Evolutionary conservation across 305 asterid species (phyloP).

Genomic region (Solanum chacoense): DNA sequence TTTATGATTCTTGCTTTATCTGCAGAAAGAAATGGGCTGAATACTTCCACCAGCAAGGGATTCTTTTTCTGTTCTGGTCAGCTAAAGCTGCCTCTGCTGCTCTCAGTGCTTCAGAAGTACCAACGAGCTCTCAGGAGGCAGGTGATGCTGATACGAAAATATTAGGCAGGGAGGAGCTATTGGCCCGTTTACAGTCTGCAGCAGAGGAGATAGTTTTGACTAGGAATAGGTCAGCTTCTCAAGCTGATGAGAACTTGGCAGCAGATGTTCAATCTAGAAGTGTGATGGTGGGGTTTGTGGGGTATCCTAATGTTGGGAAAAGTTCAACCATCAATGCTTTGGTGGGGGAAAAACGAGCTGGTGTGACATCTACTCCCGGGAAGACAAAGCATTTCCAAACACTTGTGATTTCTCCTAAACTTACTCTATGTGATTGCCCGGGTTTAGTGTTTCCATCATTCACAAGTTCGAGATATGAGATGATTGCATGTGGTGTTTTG

Average conservation of each 20-base stretch:
- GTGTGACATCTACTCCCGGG: slow-evolving; percentile 97
- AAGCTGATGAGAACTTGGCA: slow-evolving; percentile 12
- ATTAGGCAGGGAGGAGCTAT: slow-evolving; percentile 69
- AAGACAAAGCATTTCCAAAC: slow-evolving; percentile 98
- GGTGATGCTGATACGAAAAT: slow-evolving; percentile 45
- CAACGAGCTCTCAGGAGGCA: slow-evolving; percentile 24
- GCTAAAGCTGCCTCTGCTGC: slow-evolving; percentile 87
- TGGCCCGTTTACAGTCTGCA: slow-evolving; percentile 67
- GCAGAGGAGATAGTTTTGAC: slow-evolving; percentile 73
- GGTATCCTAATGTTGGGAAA: slow-evolving; percentile 96
- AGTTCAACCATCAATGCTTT: slow-evolving; percentile 95
- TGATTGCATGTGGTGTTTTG: slow-evolving; percentile 95
- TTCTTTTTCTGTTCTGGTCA: slow-evolving; percentile 95
- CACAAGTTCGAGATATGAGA: slow-evolving; percentile 87
- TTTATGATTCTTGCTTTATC: slow-evolving; percentile 1
- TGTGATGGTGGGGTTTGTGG: slow-evolving; percentile 89
- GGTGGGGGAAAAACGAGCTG: slow-evolving; percentile 86
- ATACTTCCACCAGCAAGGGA: slow-evolving; percentile 60
- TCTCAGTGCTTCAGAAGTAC: slow-evolving; percentile 18
- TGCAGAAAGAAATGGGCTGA: slow-evolving; percentile 79
- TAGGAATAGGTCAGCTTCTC: slow-evolving; percentile 30
- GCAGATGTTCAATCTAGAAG: slow-evolving; percentile 14
- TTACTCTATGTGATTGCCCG: slow-evolving; percentile 97
- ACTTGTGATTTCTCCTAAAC: slow-evolving; percentile 69
- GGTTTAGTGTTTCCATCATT: slow-evolving; percentile 95